Conservation (phyloP, 208 protist genomes). For the Vickermania ingenoplastis region DNA sequence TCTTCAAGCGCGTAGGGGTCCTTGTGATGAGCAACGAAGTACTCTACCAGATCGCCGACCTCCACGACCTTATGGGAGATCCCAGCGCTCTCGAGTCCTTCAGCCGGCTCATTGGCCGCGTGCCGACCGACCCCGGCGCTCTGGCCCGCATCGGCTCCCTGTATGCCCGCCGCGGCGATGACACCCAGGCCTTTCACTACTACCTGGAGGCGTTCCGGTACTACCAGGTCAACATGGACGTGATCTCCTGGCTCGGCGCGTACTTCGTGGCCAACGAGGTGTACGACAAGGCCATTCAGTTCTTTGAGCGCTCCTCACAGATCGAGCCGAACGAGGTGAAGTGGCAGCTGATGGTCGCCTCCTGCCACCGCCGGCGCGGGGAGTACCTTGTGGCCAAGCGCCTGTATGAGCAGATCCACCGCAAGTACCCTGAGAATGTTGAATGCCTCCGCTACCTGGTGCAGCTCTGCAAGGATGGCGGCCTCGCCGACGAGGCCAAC, state of each 20-base stretch:
- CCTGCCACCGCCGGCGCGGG: conserved; percentile 91
- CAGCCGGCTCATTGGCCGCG: conserved; percentile 74
- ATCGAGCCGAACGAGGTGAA: conserved; percentile 95
- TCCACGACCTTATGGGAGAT: conserved; percentile 83
- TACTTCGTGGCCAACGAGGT: conserved; percentile 96
- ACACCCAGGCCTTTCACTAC: conserved; percentile 92
- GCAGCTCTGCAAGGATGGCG: conserved; percentile 89
- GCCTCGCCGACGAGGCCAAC: conserved; percentile 84
- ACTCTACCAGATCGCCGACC: conserved; percentile 91
- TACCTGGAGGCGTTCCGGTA: conserved; percentile 94
- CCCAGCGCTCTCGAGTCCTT: conserved; percentile 71
- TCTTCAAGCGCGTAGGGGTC: conserved; percentile 92
- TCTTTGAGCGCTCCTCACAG: conserved; percentile 94
- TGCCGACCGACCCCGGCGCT: conserved; percentile 92
- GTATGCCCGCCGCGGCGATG: conserved; percentile 87
- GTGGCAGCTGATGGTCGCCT: conserved; percentile 95
- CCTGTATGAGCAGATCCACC: conserved; percentile 89
- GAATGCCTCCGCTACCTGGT: conserved; percentile 94
- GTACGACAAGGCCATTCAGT: conserved; percentile 96
- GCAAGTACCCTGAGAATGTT: conserved; percentile 90
- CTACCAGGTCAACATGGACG: conserved; percentile 96
- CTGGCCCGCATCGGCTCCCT: conserved; percentile 90
- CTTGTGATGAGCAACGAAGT: conserved; percentile 93
- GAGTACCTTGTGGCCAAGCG: conserved; percentile 88
- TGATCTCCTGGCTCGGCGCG: conserved; percentile 95